These are phyloP conservation scores for Larix kaempferi DNA, from an alignment of 75 land plant genomes.

Conservation along the genomic window DNA sequence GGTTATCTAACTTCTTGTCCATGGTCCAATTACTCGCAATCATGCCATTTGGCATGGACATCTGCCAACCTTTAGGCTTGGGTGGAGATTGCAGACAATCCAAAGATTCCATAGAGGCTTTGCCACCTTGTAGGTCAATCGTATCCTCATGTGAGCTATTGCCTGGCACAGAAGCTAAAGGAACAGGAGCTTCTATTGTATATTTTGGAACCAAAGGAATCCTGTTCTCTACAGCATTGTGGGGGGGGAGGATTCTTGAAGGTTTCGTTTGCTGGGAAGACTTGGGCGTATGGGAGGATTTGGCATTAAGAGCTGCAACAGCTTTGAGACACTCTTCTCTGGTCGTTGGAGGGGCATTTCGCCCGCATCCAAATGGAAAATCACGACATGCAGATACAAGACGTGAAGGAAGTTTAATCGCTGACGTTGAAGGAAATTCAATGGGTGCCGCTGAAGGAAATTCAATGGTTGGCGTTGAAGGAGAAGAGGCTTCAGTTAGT, in stretches of 20 bases:
- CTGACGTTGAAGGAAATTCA: no score
- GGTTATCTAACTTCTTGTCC: not conserved
- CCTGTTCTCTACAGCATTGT: not conserved
- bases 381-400: conserved; percentile 46
- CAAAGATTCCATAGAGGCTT: not conserved
- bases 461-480: no score
- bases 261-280: not conserved
- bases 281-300: not conserved
- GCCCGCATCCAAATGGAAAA: conserved; percentile 49
- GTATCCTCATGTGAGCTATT: not conserved
- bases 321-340: conserved; percentile 17
- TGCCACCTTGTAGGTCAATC: not conserved
- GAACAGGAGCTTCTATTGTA: not conserved
- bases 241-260: not conserved
- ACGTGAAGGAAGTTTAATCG: not conserved
- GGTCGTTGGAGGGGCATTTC: conserved; percentile 8
- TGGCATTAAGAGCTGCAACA: not conserved
- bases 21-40: not conserved
- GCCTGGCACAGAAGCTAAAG: not conserved
- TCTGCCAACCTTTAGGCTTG: not conserved
- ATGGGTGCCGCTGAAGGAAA: no score
- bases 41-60: not conserved
- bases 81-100: not conserved
- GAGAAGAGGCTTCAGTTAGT: no score
- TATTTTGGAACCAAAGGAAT: not conserved